Percentiles rank a stretch among this genome's conserved stretches.
phyloP scores from a whole-genome alignment of 768 basidiomycete species.

The Boletus pseudopeckii region DNA sequence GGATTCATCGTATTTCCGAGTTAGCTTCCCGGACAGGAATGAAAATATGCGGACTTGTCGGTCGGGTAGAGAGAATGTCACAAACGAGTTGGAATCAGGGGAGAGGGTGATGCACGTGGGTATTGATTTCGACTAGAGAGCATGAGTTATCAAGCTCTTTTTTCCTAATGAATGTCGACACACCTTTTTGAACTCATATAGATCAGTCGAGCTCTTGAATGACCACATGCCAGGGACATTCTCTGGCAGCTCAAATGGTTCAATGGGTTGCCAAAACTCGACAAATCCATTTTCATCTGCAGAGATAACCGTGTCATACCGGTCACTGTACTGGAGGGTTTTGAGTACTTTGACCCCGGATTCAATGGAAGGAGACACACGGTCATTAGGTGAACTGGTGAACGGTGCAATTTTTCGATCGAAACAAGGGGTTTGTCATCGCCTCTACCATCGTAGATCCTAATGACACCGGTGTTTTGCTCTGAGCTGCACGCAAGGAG shows the following conservation, averaged over 20 bases:
- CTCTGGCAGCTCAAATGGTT: constrained; percentile 84
- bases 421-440: constrained; percentile 73
- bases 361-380: constrained; percentile 43
- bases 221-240: constrained; percentile 80
- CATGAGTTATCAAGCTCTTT: not conserved
- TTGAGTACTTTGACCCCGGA: not conserved
- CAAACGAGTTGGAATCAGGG: constrained; percentile 84
- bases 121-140: constrained; percentile 74
- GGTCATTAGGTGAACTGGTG: constrained; percentile 87
- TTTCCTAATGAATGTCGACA: constrained; percentile 1
- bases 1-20: constrained; percentile 93
- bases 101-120: constrained; percentile 92
- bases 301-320: constrained; percentile 87
- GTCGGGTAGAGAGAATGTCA: constrained; percentile 90
- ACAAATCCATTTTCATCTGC: constrained; percentile 93
- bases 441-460: constrained; percentile 91
- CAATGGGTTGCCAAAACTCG: constrained; percentile 92
- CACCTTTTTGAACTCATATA: constrained; percentile 99
- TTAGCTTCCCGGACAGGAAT: constrained; percentile 85
- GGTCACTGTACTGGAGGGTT: constrained; percentile 73
- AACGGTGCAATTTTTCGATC: constrained; percentile 75
- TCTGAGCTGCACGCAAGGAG: constrained; percentile 62
- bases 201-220: constrained; percentile 86
- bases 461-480: constrained; percentile 64
- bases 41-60: constrained; percentile 93